Base-by-base conservation (phyloP, 2,329 filamentous ascomycete species). In the Cercospora citrullina region DNA sequence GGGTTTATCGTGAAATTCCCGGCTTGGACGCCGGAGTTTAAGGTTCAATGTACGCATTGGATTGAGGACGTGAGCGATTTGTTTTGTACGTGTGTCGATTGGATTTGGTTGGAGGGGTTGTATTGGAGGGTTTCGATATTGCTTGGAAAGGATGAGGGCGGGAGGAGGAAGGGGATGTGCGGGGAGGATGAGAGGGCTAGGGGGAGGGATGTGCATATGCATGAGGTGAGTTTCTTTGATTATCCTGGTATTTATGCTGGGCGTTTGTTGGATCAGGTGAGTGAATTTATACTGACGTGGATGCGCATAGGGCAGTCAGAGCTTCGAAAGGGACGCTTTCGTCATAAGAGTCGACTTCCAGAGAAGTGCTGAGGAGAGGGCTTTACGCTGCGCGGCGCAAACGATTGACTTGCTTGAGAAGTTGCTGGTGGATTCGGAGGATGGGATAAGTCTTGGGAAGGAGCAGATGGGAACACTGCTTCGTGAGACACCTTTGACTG, bases 1-100 rank as follows among this genome's bases (percentile, higher is more conserved):
- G 67, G 65, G 28, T 60, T 57, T n/a, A 69, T 72, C n/a, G 63
- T 71, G 7, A 69, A 71, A 48, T 65, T 72, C 18, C 70, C 70
- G 1, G 69, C 65, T 26, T 71, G 69, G 69, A 69, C 64, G 12
- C 62, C 60, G 2, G 70, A 70, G n/a, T 71, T 69, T 45, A 72
- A 72, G 31, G 12, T 64, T 5, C 68, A 71, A 28, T 72, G 68
- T 33, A n/a, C 66, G 28, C 61, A 68, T 36, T 72, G 68, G 67
- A 63, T 71, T 14, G 42, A 64, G 1, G 60, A 60, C 39, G 68
- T 68, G 5, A 71, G 67, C 51, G 69, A 71, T 21, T 23, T 18
- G 7, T 69, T 68, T 12, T 60, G 68, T 26, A 18, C 26, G 5
- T 64, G 63, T 14, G 51, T 72, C 26, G 68, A 68, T 36, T 72